Conservation (phyloP, 2,329 filamentous ascomycete genomes). For the Alternaria alternata region DNA sequence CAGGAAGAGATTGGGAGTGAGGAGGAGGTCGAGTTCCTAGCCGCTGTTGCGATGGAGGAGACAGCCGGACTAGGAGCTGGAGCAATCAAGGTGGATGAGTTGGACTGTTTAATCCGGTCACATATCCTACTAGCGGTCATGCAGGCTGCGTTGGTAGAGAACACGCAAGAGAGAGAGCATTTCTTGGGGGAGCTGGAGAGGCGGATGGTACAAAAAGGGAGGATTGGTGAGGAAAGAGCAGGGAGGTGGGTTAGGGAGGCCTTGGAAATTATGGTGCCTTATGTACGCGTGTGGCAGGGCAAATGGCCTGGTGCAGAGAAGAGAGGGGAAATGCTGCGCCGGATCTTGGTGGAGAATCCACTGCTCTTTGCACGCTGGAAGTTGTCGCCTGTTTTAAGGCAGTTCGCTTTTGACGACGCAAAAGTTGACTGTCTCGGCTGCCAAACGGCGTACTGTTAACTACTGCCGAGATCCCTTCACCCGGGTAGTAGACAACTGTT, state of each 20-base stretch:
- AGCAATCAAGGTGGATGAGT: constrained; percentile 2
- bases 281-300: constrained; percentile 1
- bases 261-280: not conserved
- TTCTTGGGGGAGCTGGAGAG: not conserved
- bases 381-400: constrained; percentile 10
- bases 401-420: too few relatives aligned
- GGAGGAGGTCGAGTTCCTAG: constrained; percentile 10
- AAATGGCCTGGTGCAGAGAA: not conserved
- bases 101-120: constrained; percentile 8
- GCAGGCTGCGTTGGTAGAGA: too few relatives aligned
- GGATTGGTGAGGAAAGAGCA: constrained; percentile 1
- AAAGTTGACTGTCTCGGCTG: too few relatives aligned
- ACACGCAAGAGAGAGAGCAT: too few relatives aligned
- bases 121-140: not conserved
- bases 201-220: not conserved
- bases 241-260: not conserved
- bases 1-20: constrained; percentile 10
- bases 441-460: too few relatives aligned
- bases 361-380: constrained; percentile 4
- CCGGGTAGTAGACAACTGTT: too few relatives aligned
- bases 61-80: constrained; percentile 3
- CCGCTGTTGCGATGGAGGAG: constrained; percentile 7
- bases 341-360: constrained; percentile 1
- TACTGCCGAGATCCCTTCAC: too few relatives aligned
- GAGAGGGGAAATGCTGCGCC: not conserved